Base-by-base conservation (phyloP, 108 stramenopile species). In the Aurantiochytrium sp. region DNA sequence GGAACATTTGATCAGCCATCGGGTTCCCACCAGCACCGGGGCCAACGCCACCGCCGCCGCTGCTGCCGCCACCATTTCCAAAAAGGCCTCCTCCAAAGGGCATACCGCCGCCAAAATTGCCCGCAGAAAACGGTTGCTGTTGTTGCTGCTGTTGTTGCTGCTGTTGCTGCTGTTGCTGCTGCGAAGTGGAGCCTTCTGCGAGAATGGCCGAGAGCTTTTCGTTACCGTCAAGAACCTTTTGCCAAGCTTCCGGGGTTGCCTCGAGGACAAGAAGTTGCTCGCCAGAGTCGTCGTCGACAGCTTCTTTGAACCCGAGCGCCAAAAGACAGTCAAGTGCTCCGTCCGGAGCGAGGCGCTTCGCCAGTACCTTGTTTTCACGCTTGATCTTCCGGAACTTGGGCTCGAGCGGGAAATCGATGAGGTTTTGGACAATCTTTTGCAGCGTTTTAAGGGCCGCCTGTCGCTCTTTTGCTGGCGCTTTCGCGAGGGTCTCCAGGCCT, bases 391-490 rank as follows among this genome's bases (percentile, higher is more conserved):
- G 49, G 55, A 72, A 89, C 43, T 72, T 89, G 47, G 69, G 44
- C 72, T 89, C 88, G n/a, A 47, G 47, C 53, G 88, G 88, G 55
- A 72, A n/a, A 49, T 89, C 23, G 25, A 72, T 44, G 69, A 89
- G 18, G 88, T 89, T 89, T 0, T 5, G n/a, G 0, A 72, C 21
- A 44, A 89, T 55, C 44, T 72, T 72, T 28, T 51, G 71, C 18
- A 89, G 44, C 71, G 71, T 89, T 55, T 55, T 72, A 1, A 89
- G 58, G 21, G 69, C 88, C 21, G 25, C 72, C 29, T 29, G 23
- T 0, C 57, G 57, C 58, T 25, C 87, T 44, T 60, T 28, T 6
- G 43, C 88, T 44, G 58, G 44, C 10, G 60, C 28, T n/a, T 44
- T 29, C 25, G 42, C 51, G 60, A 59, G 16, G 21, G 28, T 60